phyloP scores from a whole-genome alignment of 805 yeast species.

The Saccharomycopsis olivae region DNA sequence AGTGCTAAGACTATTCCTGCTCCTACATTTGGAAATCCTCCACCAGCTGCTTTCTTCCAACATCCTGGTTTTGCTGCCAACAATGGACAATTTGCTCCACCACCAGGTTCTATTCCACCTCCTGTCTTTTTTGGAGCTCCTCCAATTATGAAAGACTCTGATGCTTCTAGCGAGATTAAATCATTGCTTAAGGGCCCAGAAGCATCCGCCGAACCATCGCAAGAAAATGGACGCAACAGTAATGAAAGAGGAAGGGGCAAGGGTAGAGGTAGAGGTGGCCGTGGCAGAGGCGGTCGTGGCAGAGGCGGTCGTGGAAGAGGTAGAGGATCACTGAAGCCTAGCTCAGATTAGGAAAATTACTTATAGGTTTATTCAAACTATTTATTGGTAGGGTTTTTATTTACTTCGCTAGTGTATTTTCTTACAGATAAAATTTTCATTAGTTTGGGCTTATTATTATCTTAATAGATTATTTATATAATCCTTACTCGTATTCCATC shows the following conservation, averaged over 20 bases:
- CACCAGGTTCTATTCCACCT: constrained; percentile 20
- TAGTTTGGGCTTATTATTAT: no score
- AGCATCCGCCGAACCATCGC: background rate
- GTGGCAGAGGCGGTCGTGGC: constrained; percentile 12
- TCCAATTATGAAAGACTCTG: constrained; percentile 1
- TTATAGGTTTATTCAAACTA: no score
- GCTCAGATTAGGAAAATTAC: no score
- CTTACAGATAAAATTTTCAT: no score
- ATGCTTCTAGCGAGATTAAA: constrained; percentile 9
- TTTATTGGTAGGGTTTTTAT: no score
- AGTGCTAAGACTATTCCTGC: constrained; percentile 3
- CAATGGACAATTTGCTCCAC: constrained; percentile 20
- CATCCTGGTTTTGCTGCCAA: no score
- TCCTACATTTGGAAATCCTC: constrained; percentile 17
- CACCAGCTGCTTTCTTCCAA: constrained; percentile 22
- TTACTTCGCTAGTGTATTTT: no score
- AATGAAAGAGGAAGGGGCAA: constrained; percentile 19
- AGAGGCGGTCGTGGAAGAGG: constrained; percentile 18
- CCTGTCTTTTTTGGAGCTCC: constrained; percentile 2
- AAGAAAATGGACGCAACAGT: background rate
- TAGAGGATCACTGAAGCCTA: no score
- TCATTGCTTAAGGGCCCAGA: constrained; percentile 8
- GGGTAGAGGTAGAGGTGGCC: constrained; percentile 16
- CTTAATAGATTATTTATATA: no score
- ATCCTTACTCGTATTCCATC: no score